Evolutionary conservation across 2,329 filamentous ascomycete species (phyloP), one percentile per base, ranked within the genome.

Genomic region (Pseudogymnoascus sp.): DNA sequence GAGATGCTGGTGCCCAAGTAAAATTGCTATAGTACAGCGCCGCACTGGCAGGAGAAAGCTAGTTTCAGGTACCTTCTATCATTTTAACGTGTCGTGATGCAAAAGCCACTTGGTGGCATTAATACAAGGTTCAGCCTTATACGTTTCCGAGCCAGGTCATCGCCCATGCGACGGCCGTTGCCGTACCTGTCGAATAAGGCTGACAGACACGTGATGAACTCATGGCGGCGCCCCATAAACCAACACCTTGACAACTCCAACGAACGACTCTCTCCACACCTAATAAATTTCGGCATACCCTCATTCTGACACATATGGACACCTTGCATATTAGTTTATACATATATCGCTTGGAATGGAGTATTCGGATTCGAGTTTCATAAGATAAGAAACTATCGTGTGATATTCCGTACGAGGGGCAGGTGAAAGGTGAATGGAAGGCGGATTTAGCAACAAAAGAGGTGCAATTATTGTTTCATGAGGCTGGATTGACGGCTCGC

Each of bases 51-150:
- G 11, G 47, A 33, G 28, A 9, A 53, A 33, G 28, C 28, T 53
- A 28, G 47, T 53, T 53, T 53, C 47, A 53, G 47, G 28, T 53
- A 35, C 28, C 47, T 53, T 33, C 15, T 20, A 53, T 53, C 15
- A 33, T 53, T 15, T 53, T 53, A 53, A 53, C 11, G 28, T 53
- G 47, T 53, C 20, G 28, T 53, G 47, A 53, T 53, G 47, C n/a
- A 35, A 25, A 53, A 33, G 47, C 47, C 47, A 53, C 28, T 53
- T 53, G 47, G 39, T 20, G 6, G 25, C 25, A 30, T 53, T 53
- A 53, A 53, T 53, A 53, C 47, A 53, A 53, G 47, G 47, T 53
- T 53, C 47, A 35, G 47, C 47, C 47, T 53, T 53, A 33, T 53
- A 33, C 28, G 18, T 53, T 53, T 30, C 15, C 15, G 22, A 30